phyloP scores from a whole-genome alignment of 2,329 filamentous ascomycete genomes.

The Rutstroemia sp. region DNA sequence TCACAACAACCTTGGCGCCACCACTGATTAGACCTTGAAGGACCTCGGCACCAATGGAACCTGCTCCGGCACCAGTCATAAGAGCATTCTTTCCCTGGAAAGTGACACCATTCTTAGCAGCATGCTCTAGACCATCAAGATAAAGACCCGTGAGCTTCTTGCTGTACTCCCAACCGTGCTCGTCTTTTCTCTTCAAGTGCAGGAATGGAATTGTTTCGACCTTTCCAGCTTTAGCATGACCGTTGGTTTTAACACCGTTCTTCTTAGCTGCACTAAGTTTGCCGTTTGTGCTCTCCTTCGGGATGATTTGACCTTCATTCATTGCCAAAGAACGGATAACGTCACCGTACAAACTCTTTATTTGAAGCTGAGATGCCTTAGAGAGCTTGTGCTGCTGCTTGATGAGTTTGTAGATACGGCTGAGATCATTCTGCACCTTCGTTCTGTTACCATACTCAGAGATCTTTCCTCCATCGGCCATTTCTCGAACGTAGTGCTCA shows the following conservation, averaged over 20 bases:
- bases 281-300: slow-evolving; percentile 62
- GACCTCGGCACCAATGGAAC: slow-evolving; percentile 95
- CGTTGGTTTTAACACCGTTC: slow-evolving; percentile 41
- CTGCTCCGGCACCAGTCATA: slow-evolving; percentile 97
- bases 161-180: slow-evolving; percentile 98
- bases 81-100: slow-evolving; percentile 94
- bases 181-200: slow-evolving; percentile 87
- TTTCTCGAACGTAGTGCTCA: slow-evolving; percentile 96
- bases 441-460: slow-evolving; percentile 97
- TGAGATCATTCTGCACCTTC: slow-evolving; percentile 94
- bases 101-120: slow-evolving; percentile 78
- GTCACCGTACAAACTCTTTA: slow-evolving; percentile 90
- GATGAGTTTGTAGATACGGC: slow-evolving; percentile 95
- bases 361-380: slow-evolving; percentile 91
- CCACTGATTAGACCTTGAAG: slow-evolving; percentile 93
- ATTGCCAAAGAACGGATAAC: slow-evolving; percentile 90
- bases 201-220: slow-evolving; percentile 97
- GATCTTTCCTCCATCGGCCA: slow-evolving; percentile 97
- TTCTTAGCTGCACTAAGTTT: slow-evolving; percentile 53
- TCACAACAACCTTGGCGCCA: slow-evolving; percentile 93
- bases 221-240: slow-evolving; percentile 67
- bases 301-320: slow-evolving; percentile 97
- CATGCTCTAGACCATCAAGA: slow-evolving; percentile 83
- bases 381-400: slow-evolving; percentile 97
- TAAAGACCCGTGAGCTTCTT: slow-evolving; percentile 95